Evolutionary conservation across 805 yeast genomes (phyloP), one percentile per base, ranked within the genome.

Genomic region (Yarrowia yakushimensis): DNA sequence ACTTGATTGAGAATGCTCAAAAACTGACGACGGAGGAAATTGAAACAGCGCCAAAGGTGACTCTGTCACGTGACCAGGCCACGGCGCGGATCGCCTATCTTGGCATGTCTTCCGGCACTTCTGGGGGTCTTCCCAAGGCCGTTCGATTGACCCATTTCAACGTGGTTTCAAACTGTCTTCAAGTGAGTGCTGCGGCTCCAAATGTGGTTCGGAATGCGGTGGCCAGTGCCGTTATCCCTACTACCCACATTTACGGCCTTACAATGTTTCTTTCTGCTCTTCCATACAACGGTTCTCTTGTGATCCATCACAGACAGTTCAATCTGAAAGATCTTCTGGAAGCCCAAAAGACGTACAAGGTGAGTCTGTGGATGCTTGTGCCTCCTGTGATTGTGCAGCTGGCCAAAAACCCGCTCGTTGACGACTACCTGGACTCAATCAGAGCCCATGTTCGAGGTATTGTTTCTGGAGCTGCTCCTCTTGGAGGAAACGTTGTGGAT

Each of bases 91-190:
- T 59, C 41, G 74, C 73, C 5, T 70, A 71, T 63, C 67, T 68
- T 66, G 68, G 73, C 66, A 70, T 72, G 63, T 72, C 74, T 7
- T 66, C 70, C 1, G 75, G 75, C 13, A 74, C 78, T 10, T 68
- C 75, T 10, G 60, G 60, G 8, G 93, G 94, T 59, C 80, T 84
- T 33, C 91, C 94, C 64, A 88, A 88, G 75, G 94, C 94, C 67
- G 96, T 86, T 23, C 82, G 85, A 18, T 76, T 86, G 65, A 79
- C 83, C 31, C 93, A 88, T 67, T 71, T 70, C 50, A 85, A 84
- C 66, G 78, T 82, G 15, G 75, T 74, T 12, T 70, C 79, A 22
- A 77, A 77, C 63, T 67, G 72, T 2, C 50, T 67, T 83, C 83
- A 43, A 17, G 43, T 59, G 65, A 78, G 81, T 9, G 75, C 74